Evolutionary conservation across 2,329 filamentous ascomycete genomes (phyloP).

Genomic region (Aspergillus sp.): DNA sequence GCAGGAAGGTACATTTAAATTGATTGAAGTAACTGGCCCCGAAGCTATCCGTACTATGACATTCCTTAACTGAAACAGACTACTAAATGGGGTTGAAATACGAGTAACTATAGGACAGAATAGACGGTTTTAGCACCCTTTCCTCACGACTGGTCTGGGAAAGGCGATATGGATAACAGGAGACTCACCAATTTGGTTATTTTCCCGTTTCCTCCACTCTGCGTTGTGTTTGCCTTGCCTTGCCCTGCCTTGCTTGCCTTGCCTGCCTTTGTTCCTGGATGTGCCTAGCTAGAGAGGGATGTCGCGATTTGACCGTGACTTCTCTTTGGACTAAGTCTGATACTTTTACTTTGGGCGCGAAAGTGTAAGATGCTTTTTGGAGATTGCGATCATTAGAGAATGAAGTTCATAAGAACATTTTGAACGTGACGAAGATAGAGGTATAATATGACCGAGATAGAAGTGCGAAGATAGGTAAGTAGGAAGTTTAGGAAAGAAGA

Average conservation of each 20-base stretch:
- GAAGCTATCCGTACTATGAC: not conserved
- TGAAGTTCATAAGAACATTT: not conserved
- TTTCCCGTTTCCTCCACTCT: conserved; percentile 41
- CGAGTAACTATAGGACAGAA: not conserved
- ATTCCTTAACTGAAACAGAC: not conserved
- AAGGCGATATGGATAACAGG: not conserved
- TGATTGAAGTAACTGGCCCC: not conserved
- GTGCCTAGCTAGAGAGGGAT: not conserved
- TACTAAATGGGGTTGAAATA: not conserved
- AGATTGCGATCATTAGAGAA: not conserved
- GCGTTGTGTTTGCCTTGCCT: conserved; percentile 12
- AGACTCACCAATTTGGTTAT: conserved; percentile 16
- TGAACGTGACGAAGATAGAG: not conserved
- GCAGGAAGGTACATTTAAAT: not conserved
- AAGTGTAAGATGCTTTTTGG: not conserved
- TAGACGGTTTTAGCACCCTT: not conserved
- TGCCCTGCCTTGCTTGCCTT: not conserved
- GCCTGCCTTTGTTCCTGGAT: not conserved
- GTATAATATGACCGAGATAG: not conserved
- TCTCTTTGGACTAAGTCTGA: not conserved
- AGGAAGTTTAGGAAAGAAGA: conserved; percentile 33
- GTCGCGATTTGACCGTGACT: not conserved
- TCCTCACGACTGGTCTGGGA: no score
- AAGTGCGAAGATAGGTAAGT: not conserved
- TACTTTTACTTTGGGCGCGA: not conserved